A percentile compares a stretch with the other conserved stretches of the same genome.
phyloP scores from a whole-genome alignment of 2,329 filamentous ascomycete genomes.

The Fusarium austroafricanum region DNA sequence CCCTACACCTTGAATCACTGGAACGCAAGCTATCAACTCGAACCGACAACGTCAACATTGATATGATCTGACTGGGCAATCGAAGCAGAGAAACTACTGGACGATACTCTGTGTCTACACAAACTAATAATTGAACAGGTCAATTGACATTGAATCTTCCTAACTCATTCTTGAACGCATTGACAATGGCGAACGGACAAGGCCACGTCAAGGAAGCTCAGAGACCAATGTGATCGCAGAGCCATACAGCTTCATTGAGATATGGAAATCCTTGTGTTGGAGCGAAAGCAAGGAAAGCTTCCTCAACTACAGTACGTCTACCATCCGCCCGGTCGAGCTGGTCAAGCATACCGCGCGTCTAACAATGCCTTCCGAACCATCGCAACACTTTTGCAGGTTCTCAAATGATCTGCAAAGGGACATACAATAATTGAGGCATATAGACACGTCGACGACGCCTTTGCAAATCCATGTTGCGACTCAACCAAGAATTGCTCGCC shows the following conservation, averaged over 20 bases:
- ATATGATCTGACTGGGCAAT: neutral
- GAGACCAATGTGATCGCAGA: neutral
- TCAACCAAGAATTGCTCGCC: neutral
- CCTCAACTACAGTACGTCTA: neutral
- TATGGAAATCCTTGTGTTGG: neutral
- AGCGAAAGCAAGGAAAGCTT: neutral
- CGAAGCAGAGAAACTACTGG: fast-evolving
- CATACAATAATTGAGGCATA: constrained; percentile 12
- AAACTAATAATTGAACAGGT: fast-evolving
- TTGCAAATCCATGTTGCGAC: neutral
- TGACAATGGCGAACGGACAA: neutral
- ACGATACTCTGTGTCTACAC: fast-evolving
- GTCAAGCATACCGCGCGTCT: neutral
- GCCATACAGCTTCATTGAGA: neutral
- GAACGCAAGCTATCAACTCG: neutral
- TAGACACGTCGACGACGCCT: constrained; percentile 10
- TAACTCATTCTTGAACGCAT: fast-evolving
- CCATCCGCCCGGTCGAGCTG: neutral
- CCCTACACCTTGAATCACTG: neutral
- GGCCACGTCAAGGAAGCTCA: neutral
- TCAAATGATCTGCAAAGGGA: constrained; percentile 3
- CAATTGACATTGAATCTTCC: neutral
- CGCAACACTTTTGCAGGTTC: neutral
- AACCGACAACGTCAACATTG: neutral
- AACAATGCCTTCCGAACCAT: neutral